Percentiles rank a stretch among this genome's conserved stretches.
Evolutionary conservation across 495 filamentous ascomycete species (phyloP).

Genomic region (Penicillium coprophilum): DNA sequence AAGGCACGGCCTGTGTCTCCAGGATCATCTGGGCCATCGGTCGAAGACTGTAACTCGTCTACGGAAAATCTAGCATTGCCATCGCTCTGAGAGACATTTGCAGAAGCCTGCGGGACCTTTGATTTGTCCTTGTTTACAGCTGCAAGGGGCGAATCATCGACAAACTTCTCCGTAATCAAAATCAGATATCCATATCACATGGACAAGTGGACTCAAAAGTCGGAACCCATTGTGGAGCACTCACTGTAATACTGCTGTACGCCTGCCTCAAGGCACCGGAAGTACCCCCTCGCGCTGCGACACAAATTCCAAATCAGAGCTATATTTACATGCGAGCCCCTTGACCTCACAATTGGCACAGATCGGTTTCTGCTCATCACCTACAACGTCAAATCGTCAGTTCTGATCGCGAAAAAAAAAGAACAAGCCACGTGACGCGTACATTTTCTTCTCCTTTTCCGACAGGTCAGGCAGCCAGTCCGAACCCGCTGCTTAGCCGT

Average conservation of each 20-base stretch:
- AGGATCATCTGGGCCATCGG: background rate
- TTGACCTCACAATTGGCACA: conserved; percentile 33
- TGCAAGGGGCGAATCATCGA: conserved; percentile 25
- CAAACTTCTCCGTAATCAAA: conserved; percentile 24
- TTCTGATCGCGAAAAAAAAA: background rate
- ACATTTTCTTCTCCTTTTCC: conserved; percentile 32
- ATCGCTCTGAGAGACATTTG: background rate
- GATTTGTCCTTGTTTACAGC: conserved; percentile 2
- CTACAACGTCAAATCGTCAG: conserved; percentile 9
- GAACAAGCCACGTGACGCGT: conserved; percentile 7
- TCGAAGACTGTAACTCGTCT: conserved; percentile 1
- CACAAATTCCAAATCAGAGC: conserved; percentile 25
- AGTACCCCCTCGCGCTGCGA: conserved; percentile 13
- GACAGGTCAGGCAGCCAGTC: conserved; percentile 31
- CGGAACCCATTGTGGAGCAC: background rate
- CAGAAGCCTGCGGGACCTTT: background rate
- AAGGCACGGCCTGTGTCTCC: conserved; percentile 6
- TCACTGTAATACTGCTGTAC: conserved; percentile 25
- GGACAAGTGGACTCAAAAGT: background rate
- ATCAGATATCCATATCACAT: conserved; percentile 4
- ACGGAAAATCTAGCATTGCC: background rate
- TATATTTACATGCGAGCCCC: conserved; percentile 30
- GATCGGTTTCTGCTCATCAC: conserved; percentile 31
- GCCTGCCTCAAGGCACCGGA: conserved; percentile 11
- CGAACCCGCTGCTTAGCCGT: conserved; percentile 29